These are phyloP conservation scores for Phytophthora quininea DNA, from an alignment of 352 stramenopile genomes.

Conservation along the genomic window DNA sequence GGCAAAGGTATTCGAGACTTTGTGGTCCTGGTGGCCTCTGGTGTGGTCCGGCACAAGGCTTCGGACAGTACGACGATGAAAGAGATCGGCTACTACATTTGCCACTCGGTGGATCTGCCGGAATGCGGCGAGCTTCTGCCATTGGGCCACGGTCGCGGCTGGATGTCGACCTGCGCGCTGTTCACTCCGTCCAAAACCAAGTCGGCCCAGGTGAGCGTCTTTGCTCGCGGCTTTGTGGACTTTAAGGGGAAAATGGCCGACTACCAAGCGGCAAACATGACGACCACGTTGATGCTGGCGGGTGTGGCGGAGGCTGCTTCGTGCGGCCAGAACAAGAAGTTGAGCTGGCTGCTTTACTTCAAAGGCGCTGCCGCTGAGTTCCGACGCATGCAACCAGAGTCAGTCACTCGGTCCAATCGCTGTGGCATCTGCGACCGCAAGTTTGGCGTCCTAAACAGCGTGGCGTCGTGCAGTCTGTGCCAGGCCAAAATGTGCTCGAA, in stretches of 20 bases:
- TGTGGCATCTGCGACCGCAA: conserved; percentile 46
- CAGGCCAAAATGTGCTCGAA: conserved; percentile 39
- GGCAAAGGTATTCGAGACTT: conserved; percentile 37
- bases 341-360: conserved; percentile 45
- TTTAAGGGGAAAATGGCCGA: conserved; percentile 38
- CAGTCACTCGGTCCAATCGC: conserved; percentile 10
- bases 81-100: conserved; percentile 30
- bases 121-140: conserved; percentile 15
- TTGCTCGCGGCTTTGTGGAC: conserved; percentile 25
- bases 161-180: conserved; percentile 37
- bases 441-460: conserved; percentile 43
- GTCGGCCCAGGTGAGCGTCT: conserved; percentile 24
- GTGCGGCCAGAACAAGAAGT: conserved; percentile 68
- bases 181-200: conserved; percentile 16
- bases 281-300: conserved; percentile 26
- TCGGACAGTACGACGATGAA: conserved; percentile 4
- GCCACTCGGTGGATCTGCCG: conserved; percentile 27
- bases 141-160: conserved; percentile 20
- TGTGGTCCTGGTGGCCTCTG: conserved; percentile 35
- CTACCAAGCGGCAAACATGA: conserved; percentile 31
- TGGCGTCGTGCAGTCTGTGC: conserved; percentile 44
- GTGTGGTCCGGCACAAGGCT: conserved; percentile 23
- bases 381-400: conserved; percentile 15
- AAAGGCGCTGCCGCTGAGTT: conserved; percentile 24
- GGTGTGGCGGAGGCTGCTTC: conserved; percentile 38